Evolutionary conservation across 306 rosid species (phyloP), one percentile per base, ranked within the genome.

Genomic region (Begonia loranthoides): DNA sequence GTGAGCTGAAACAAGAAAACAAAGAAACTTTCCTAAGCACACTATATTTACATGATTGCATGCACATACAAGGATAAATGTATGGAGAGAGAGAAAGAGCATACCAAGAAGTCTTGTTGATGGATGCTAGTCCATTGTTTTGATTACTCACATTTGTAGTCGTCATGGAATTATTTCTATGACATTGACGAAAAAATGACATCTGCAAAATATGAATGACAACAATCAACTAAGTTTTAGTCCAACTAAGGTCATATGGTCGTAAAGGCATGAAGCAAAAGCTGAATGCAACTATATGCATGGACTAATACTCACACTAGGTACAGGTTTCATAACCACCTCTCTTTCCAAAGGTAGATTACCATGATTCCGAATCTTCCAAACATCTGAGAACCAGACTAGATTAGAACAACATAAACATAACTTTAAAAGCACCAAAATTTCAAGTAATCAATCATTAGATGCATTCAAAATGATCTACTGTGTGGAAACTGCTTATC

Each of bases 91-190:
- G 13, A 59, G 39, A 57, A 34, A 46, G 63, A 59, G 53, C 75
- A 51, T 75, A 88, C 96, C 63, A 16, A 54, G 83, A 76, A 58
- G 60, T 40, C 62, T 46, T 65, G 50, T 70, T 65, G 41, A 52
- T 72, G 55, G 65, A 71, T 55, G 24, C 64, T 11, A 63, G 65
- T 54, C 78, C 74, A 49, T 48, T 49, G 55, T 59, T 34, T 47
- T 68, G 71, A 66, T 45, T 53, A 19, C 74, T 63, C 28, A 67
- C 62, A 62, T 74, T 64, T 69, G 50, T 57, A 52, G 68, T 43
- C 56, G 52, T 68, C 59, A 53, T 46, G 61, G 94, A 76, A 50
- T 73, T 55, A 72, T 64, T 66, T 65, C 84, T 82, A 55, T 69
- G 72, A 65, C 56, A 78, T 39, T 48, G 15, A 17, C 81, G 72